Base-by-base conservation (phyloP, 768 basidiomycete genomes). In the Boletus reticulatus region DNA sequence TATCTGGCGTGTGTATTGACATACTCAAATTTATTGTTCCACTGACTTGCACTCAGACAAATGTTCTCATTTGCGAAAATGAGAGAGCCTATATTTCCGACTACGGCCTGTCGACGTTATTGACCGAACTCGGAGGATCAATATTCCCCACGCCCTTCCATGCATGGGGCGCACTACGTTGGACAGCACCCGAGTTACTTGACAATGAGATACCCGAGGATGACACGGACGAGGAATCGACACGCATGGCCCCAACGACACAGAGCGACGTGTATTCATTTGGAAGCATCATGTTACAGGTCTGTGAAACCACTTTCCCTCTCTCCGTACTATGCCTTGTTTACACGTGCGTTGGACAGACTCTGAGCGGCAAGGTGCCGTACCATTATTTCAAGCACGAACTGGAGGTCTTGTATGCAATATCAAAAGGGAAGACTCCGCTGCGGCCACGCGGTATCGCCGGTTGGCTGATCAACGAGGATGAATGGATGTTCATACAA, bases 81-180 rank as follows among this genome's bases (percentile, higher is more conserved):
- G 67, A 69, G 6, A 64, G 67, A 20, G 76, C 78, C 1, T 75
- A 71, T 45, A 64, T 79, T 7, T 68, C 76, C 12, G 79, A 80
- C 59, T 80, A 80, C 54, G 78, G 78, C 3, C 64, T 79, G 9
- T 62, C 62, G n/a, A 56, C 34, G 11, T 12, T 63, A 6, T 34
- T 58, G 27, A 47, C 43, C 3, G 56, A 55, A 32, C 49, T 61
- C 6, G 39, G 27, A 6, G 52, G 50, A 12, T 34, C 42, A 16
- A 52, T n/a, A n/a, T n/a, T n/a, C n/a, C n/a, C n/a, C n/a, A n/a
- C 55, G 10, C 57, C 59, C 39, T 50, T 68, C 32, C 48, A 31
- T 10, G 39, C 38, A 55, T 22, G 62, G 58, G 60, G 55, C 1
- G 53, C 55, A 13, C 22, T 59, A 1, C 53, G 57, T 27, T 64